A percentile compares a stretch with the other conserved stretches of the same genome.
phyloP scores from a whole-genome alignment of 768 basidiomycete genomes.

The Collybia sordida region DNA sequence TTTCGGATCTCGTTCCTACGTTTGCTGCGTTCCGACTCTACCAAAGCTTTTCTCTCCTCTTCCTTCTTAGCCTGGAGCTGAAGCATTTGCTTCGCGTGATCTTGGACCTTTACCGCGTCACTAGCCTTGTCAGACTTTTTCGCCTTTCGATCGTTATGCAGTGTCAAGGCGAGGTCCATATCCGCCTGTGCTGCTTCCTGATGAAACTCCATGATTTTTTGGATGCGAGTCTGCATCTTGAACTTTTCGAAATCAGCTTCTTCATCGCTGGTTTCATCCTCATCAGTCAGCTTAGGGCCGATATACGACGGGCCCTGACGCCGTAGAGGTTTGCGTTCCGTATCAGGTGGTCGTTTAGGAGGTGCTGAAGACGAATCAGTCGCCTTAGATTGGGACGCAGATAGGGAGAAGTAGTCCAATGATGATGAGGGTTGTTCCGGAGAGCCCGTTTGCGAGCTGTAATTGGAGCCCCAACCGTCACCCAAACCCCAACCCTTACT shows the following conservation, averaged over 20 bases:
- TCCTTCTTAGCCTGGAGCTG: slow-evolving; percentile 46
- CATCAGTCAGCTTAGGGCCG: slow-evolving; percentile 31
- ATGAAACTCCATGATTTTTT: slow-evolving; percentile 53
- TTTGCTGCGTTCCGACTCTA: slow-evolving; percentile 36
- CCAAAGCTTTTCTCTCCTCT: slow-evolving; percentile 43
- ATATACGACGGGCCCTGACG: slow-evolving; percentile 30
- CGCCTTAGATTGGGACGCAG: slow-evolving; percentile 4
- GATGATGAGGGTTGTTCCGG: slow-evolving; percentile 18
- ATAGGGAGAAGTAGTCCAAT: slow-evolving; percentile 24
- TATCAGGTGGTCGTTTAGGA: slow-evolving; percentile 19
- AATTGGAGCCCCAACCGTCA: slow-evolving; percentile 14
- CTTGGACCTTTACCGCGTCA: slow-evolving; percentile 28
- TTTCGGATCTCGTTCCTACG: slow-evolving; percentile 29
- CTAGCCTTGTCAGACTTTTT: slow-evolving; percentile 27
- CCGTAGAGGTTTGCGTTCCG: slow-evolving; percentile 9
- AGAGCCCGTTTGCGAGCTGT: slow-evolving; percentile 23
- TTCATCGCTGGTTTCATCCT: slow-evolving; percentile 30
- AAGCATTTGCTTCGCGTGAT: slow-evolving; percentile 38
- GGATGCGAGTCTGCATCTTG: slow-evolving; percentile 44
- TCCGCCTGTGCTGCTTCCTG: slow-evolving; percentile 42
- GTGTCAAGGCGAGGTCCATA: slow-evolving; percentile 36
- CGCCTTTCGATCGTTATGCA: slow-evolving; percentile 34
- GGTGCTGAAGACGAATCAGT: slow-evolving; percentile 9
- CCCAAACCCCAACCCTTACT: slow-evolving; percentile 16
- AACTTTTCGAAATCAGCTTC: slow-evolving; percentile 40